Conservation (phyloP, 2,329 filamentous ascomycete genomes). For the Colletotrichum cuscutae region DNA sequence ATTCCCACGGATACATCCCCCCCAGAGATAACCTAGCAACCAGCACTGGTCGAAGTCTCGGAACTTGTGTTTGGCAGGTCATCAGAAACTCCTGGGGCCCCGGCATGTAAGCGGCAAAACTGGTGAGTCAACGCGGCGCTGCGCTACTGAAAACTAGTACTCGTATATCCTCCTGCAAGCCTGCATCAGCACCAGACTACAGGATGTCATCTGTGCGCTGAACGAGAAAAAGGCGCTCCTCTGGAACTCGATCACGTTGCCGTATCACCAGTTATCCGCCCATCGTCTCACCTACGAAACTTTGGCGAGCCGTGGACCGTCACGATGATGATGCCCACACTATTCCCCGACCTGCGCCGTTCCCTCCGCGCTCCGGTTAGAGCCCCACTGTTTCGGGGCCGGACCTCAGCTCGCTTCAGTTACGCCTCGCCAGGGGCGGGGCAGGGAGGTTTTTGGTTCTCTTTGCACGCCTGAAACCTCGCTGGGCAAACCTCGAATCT, state of each 20-base stretch:
- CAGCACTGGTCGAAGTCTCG: background rate
- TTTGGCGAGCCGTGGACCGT: background rate
- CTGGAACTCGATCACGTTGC: background rate
- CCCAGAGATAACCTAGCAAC: conserved; percentile 14
- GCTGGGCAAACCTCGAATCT: background rate
- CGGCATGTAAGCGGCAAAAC: conserved; percentile 20
- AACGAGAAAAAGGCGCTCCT: background rate
- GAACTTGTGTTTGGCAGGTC: background rate
- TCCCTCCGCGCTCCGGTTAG: background rate
- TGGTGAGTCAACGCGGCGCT: conserved; percentile 26
- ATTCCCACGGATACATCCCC: conserved; percentile 12
- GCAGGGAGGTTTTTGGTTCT: background rate
- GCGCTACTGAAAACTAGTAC: conserved; percentile 23
- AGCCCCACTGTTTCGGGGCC: conserved; percentile 8
- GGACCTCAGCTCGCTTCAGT: conserved; percentile 16
- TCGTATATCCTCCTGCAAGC: conserved; percentile 3
- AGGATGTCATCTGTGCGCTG: background rate
- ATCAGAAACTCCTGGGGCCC: background rate
- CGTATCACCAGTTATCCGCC: background rate
- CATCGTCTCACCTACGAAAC: background rate
- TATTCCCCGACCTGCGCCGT: background rate
- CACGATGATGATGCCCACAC: conserved; percentile 8
- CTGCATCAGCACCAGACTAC: background rate
- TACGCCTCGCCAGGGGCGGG: background rate
- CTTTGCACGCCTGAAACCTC: background rate